Evolutionary conservation across 177 flowering plant genomes (phyloP).

Genomic region (Vitis hybrid): DNA sequence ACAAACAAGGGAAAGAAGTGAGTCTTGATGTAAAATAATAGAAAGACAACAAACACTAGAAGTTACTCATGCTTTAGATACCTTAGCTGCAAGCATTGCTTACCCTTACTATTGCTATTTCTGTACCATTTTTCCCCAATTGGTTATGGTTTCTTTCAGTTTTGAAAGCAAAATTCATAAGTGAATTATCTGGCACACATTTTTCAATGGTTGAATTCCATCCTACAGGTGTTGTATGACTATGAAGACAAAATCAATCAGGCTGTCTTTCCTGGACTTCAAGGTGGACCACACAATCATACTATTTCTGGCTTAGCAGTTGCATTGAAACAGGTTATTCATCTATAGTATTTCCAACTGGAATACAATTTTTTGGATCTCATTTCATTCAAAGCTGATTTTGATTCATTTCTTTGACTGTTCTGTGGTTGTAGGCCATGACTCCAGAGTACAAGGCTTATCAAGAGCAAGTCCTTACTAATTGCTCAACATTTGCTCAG

Average conservation of each 20-base stretch:
- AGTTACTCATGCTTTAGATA: not conserved
- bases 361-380: not conserved
- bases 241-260: slow-evolving; percentile 95
- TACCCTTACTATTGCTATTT: not conserved
- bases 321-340: slow-evolving; percentile 80
- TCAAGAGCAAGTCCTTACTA: slow-evolving; percentile 96
- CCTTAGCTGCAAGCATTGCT: not conserved
- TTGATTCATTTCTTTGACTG: not conserved
- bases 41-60: no score
- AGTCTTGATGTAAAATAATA: slow-evolving; percentile 7
- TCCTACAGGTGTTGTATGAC: slow-evolving; percentile 75
- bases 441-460: slow-evolving; percentile 94
- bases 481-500: slow-evolving; percentile 86
- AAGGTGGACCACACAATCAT: slow-evolving; percentile 99
- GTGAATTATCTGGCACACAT: slow-evolving; percentile 12
- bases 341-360: no score
- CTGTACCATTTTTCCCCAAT: not conserved
- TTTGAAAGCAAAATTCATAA: not conserved
- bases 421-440: slow-evolving; percentile 63
- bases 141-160: not conserved
- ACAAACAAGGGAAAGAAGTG: slow-evolving; percentile 95
- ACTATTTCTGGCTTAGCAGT: slow-evolving; percentile 96
- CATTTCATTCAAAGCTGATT: not conserved
- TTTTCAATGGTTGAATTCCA: no score
- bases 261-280: slow-evolving; percentile 98